Evolutionary conservation across 2,329 filamentous ascomycete genomes (phyloP), one percentile per base, ranked within the genome.

Genomic region (Leptographium lundbergii): DNA sequence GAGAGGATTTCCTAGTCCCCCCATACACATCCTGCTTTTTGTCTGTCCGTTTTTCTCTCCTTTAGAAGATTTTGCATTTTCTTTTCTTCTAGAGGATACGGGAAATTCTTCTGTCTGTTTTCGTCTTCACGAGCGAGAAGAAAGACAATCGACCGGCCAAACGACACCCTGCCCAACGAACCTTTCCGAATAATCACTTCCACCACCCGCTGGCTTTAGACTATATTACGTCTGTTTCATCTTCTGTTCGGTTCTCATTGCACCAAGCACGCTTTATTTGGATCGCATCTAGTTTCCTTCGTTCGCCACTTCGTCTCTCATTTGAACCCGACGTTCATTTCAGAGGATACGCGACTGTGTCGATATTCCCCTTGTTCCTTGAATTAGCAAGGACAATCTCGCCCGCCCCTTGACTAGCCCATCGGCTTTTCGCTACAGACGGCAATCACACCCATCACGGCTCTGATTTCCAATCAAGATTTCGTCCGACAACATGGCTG

Each of bases 401-500:
- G 17, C 9, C n/a, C 9, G 36, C 4, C 17, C 10, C 17, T 27
- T 14, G 29, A 9, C 29, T 19, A 24, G 24, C 9, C 11, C 11
- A n/a, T 39, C 9, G 13, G 10, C 56, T 39, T 36, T 57, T 57
- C 24, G 50, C 51, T 51, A 24, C 27, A 25, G 3, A 57, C 56
- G 29, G 17, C 13, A 27, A 34, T 19, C 29, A 27, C n/a, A 32
- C n/a, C 48, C 9, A 51, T 27, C 13, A 29, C 25, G 19, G 27
- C 19, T 29, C 27, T 34, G 32, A 32, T 27, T 39, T 14, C n/a
- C n/a, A 22, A 39, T 19, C 42, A 7, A 45, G 17, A n/a, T 22
- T 45, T 27, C 47, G 19, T 32, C 25, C 55, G 54, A 32, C 54
- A 68, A 68, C 70, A 91, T 91, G 87, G 87, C 87, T 72, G 87